Percentiles rank a stretch among this genome's conserved stretches.
Conservation (phyloP, 176 grass and related monocot species). For the Guadua angustifolia region DNA sequence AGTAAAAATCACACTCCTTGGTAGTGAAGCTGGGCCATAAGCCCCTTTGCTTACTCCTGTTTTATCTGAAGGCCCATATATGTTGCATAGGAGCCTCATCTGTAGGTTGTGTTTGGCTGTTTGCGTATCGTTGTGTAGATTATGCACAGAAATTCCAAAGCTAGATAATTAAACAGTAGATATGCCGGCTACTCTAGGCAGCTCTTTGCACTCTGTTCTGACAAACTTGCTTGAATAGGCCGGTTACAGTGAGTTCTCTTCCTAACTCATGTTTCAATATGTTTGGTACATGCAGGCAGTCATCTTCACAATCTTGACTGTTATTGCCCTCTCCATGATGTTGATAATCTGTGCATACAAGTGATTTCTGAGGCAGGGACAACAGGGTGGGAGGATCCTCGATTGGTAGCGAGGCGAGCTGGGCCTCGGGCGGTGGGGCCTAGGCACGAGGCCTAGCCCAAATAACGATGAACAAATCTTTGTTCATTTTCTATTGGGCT, state of each 20-base stretch:
- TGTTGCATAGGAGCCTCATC: background rate
- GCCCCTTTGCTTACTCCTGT: slow-evolving; percentile 24
- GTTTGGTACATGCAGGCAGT: slow-evolving; percentile 24
- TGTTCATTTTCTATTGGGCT: no score
- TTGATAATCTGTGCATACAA: slow-evolving; percentile 46
- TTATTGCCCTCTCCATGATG: slow-evolving; percentile 21
- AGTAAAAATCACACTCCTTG: background rate
- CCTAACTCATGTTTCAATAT: background rate
- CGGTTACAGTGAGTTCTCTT: background rate
- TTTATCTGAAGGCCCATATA: background rate
- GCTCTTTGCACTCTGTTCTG: background rate
- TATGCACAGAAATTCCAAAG: background rate
- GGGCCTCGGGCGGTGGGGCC: no score
- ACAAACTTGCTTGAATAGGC: background rate
- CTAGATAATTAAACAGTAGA: background rate
- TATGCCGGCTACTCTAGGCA: background rate
- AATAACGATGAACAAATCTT: no score
- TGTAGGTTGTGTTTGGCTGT: slow-evolving; percentile 14
- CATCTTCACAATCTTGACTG: slow-evolving; percentile 39
- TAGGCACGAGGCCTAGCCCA: no score
- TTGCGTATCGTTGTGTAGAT: background rate
- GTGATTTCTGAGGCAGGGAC: slow-evolving; percentile 15
- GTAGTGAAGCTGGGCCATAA: background rate
- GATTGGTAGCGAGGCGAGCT: no score
- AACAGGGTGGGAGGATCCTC: background rate